Evolutionary conservation across 2,329 filamentous ascomycete species (phyloP), one percentile per base, ranked within the genome.

Genomic region (Gnomoniopsis smithogilvyi): DNA sequence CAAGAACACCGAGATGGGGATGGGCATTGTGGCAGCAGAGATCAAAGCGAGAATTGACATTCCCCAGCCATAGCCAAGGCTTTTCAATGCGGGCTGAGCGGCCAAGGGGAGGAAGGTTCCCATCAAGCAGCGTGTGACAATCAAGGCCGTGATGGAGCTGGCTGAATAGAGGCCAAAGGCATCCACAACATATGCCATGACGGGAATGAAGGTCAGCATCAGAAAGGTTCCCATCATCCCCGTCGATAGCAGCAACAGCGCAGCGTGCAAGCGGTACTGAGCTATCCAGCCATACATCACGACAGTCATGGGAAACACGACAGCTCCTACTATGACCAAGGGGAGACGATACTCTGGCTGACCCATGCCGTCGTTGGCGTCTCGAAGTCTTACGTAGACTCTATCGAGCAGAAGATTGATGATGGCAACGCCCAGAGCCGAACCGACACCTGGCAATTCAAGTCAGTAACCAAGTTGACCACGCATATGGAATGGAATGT

Each of bases 181-280:
- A 60, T 86, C 83, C 2, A 85, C 82, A 0, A 85, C 75, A 62
- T 85, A 86, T 0, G 81, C 76, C 58, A 77, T 78, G 2, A 85
- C 58, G 0, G 83, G 81, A 21, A 86, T 67, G 50, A 78, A 72
- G 3, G 73, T 72, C 2, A 85, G 67, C 51, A 80, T 70, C 2
- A 82, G 67, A 4, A 75, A 71, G 21, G 73, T 67, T 12, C 82
- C 82, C 6, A 83, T 67, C 1, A 79, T n/a, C 2, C 67, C 74
- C 0, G 81, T 73, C 0, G 74, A 67, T 0, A 77, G 30, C 0
- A 86, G 69, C 19, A 84, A 66, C 0, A 78, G 24, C 0, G 71
- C 56, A 0, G 83, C 67, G 0, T 79, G 77, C 3, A 80, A 69
- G 0, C 60, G 70, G 4, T 73, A 61, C 61, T 83, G 68, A 0